Evolutionary conservation across 257 asterid species (phyloP), one percentile per base, ranked within the genome.

Genomic region (Nicotiana tabacum): DNA sequence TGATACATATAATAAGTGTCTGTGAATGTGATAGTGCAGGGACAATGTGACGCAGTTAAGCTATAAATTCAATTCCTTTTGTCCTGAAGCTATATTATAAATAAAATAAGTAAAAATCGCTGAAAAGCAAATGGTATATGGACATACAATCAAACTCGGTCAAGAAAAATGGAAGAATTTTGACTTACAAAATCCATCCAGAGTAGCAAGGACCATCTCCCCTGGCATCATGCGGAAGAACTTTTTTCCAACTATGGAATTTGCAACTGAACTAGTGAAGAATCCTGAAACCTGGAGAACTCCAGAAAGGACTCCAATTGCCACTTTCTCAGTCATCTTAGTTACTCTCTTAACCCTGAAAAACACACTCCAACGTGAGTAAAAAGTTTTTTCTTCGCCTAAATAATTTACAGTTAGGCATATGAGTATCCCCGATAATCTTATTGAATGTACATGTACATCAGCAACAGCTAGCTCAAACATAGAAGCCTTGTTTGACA

Each of bases 151-250:
- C 60, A 72, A 72, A 72, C 11, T 9, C 13, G 27, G 37, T 66
- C 30, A 57, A 29, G 10, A 24, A 80, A 58, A 72, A 12, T 78
- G 21, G 80, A 29, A 66, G 84, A 83, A 53, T 12, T 46, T 85
- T n/a, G 18, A 91, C 98, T 53, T 95, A 96, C 99, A 90, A 81
- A 96, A 96, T 91, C 99, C 98, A 83, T 96, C 99, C 60, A 96
- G 90, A 76, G 98, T 92, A 81, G 99, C 99, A 70, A 96, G 96
- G 62, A 91, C 89, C 66, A 96, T 83, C 88, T 96, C 99, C 89
- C 98, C 98, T 10, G 99, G 99, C 88, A 96, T 84, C 77, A 91
- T 89, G 61, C 87, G 84, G 51, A 96, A 91, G 89, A 96, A 87
- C 87, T 92, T 96, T 94, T 94, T 92, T 65, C 97, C 99, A 35